Conservation (phyloP, 169 alveolate species). For the Plasmodium berghei region DNA sequence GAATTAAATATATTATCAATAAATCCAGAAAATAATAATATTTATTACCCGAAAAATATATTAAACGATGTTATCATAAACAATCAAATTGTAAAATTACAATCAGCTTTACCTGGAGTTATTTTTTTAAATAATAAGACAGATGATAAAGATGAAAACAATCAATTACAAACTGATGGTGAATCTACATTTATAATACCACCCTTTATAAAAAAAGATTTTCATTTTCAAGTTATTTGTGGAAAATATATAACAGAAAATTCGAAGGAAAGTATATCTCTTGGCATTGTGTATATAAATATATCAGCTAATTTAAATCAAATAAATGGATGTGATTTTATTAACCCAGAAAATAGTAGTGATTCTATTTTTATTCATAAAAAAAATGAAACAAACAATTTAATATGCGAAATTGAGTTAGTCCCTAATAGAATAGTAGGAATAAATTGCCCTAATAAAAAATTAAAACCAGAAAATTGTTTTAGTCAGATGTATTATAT, state of each 20-base stretch:
- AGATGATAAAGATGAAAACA: constrained; percentile 7
- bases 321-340: constrained; percentile 51
- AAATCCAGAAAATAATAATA: constrained; percentile 28
- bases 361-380: constrained; percentile 13
- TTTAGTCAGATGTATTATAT: constrained; percentile 25
- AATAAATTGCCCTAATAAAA: constrained; percentile 34
- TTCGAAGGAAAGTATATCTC: constrained; percentile 36
- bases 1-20: constrained; percentile 8
- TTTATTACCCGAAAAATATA: constrained; percentile 48
- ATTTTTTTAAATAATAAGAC: constrained; percentile 8
- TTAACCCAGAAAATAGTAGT: constrained; percentile 11
- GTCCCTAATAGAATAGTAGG: constrained; percentile 40
- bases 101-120: constrained; percentile 22
- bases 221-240: constrained; percentile 50
- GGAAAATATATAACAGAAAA: constrained; percentile 20
- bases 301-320: constrained; percentile 33
- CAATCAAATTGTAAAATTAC: constrained; percentile 25
- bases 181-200: constrained; percentile 28
- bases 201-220: constrained; percentile 41
- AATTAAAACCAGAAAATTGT: constrained; percentile 25
- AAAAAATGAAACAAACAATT: neutral
- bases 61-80: constrained; percentile 23
- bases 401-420: constrained; percentile 16
- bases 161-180: constrained; percentile 30
- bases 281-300: constrained; percentile 28